Evolutionary conservation across 495 filamentous ascomycete genomes (phyloP).

Genomic region (Endocarpon pusillum): DNA sequence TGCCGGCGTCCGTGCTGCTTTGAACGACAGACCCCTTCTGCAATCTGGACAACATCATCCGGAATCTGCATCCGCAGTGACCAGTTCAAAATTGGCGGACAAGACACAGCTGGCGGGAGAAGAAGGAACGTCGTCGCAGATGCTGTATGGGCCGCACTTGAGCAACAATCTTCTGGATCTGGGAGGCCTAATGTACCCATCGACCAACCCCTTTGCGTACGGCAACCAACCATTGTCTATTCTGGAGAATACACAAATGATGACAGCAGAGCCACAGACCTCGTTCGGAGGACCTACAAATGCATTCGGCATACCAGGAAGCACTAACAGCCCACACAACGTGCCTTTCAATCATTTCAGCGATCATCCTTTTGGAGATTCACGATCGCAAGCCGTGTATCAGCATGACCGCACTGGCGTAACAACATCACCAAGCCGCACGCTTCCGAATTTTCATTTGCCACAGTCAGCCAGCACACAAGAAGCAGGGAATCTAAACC

Average conservation of each 20-base stretch:
- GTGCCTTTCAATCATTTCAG: neutral
- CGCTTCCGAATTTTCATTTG: constrained; percentile 1
- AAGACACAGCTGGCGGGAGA: constrained; percentile 12
- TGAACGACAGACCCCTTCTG: constrained; percentile 13
- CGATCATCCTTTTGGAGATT: neutral
- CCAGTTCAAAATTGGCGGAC: constrained; percentile 6
- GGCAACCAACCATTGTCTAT: constrained; percentile 66
- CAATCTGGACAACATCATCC: constrained; percentile 7
- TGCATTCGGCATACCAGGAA: neutral
- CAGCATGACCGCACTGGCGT: neutral
- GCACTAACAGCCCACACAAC: neutral
- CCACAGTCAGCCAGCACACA: too few relatives aligned
- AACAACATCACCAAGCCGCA: neutral
- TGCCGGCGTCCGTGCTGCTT: neutral
- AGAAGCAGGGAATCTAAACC: too few relatives aligned
- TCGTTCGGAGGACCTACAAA: neutral
- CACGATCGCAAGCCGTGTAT: neutral
- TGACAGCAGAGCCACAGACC: neutral
- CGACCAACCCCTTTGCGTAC: constrained; percentile 78
- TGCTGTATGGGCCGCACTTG: constrained; percentile 8
- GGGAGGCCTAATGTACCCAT: constrained; percentile 82
- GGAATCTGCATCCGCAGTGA: constrained; percentile 9
- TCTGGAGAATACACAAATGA: constrained; percentile 32
- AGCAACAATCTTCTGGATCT: constrained; percentile 46
- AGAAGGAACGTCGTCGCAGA: neutral